Evolutionary conservation across 2,329 filamentous ascomycete species (phyloP).

Genomic region (Penicillium sp.): DNA sequence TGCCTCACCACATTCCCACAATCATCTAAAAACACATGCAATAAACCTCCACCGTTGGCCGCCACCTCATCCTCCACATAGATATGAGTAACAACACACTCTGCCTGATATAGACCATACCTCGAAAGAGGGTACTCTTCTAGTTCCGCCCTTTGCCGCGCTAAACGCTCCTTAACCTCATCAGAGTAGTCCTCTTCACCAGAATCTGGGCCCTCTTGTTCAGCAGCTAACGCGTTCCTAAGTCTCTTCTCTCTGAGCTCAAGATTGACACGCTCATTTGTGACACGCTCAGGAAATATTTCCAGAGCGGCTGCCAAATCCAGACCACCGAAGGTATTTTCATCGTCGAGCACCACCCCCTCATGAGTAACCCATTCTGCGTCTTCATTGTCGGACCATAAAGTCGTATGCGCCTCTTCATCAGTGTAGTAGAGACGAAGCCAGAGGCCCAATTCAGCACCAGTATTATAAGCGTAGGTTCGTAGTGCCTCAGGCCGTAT

Average conservation of each 20-base stretch:
- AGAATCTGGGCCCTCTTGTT: no score
- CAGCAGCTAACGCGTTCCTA: background rate
- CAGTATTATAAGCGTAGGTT: background rate
- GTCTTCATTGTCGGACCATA: conserved; percentile 1
- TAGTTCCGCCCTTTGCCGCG: no score
- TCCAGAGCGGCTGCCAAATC: conserved; percentile 8
- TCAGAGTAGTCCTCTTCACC: no score
- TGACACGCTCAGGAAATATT: conserved; percentile 9
- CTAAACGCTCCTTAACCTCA: no score
- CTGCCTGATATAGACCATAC: conserved; percentile 1
- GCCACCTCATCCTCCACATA: conserved; percentile 13
- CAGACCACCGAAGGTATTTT: conserved; percentile 5
- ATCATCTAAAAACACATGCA: conserved; percentile 11
- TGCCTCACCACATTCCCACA: conserved; percentile 10
- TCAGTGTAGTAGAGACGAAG: conserved; percentile 9
- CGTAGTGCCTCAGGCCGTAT: conserved; percentile 6
- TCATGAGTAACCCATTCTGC: background rate
- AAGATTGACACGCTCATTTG: conserved; percentile 2
- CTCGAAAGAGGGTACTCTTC: background rate
- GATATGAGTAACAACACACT: conserved; percentile 8
- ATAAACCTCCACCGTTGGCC: conserved; percentile 1
- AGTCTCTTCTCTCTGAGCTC: background rate
- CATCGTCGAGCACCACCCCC: conserved; percentile 5
- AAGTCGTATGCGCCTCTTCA: conserved; percentile 5
- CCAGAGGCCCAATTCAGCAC: background rate